Percentiles rank a stretch among this genome's conserved stretches.
These are phyloP conservation scores for Clohesyomyces aquaticus DNA, from an alignment of 495 filamentous ascomycete genomes.

Conservation along the genomic window DNA sequence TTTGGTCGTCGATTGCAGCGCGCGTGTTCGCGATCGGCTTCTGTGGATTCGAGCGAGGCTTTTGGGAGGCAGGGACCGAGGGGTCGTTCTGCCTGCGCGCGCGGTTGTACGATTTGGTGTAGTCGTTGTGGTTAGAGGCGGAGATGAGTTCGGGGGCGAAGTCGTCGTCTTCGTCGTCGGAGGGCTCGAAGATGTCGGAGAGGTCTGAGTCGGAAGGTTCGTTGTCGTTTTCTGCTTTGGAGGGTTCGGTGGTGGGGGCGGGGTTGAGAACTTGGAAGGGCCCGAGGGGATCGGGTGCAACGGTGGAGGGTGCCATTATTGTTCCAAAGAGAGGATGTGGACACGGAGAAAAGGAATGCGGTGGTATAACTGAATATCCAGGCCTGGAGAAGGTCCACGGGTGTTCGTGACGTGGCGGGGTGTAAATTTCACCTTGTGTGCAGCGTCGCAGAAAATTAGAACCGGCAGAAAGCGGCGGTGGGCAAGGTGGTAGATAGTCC, in stretches of 20 bases:
- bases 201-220: constrained; percentile 48
- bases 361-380: too few species aligned
- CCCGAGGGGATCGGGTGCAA: not conserved
- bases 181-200: constrained; percentile 61
- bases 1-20: constrained; percentile 82
- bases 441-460: not conserved
- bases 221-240: constrained; percentile 38
- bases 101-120: constrained; percentile 90
- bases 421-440: constrained; percentile 3
- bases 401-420: too few species aligned
- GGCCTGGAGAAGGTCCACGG: too few species aligned
- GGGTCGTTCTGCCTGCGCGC: constrained; percentile 66
- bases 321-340: too few species aligned
- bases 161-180: constrained; percentile 55
- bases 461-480: constrained; percentile 13
- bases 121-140: constrained; percentile 65
- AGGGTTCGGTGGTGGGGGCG: not conserved
- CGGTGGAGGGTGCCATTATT: constrained; percentile 2
- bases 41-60: constrained; percentile 77
- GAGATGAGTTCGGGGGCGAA: constrained; percentile 51
- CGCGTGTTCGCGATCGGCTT: constrained; percentile 80
- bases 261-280: too few species aligned
- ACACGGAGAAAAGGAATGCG: too few species aligned
- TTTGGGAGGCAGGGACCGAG: constrained; percentile 58
- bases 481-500: not conserved